Evolutionary conservation across 2,329 filamentous ascomycete genomes (phyloP).

Genomic region (Metarhizium album): DNA sequence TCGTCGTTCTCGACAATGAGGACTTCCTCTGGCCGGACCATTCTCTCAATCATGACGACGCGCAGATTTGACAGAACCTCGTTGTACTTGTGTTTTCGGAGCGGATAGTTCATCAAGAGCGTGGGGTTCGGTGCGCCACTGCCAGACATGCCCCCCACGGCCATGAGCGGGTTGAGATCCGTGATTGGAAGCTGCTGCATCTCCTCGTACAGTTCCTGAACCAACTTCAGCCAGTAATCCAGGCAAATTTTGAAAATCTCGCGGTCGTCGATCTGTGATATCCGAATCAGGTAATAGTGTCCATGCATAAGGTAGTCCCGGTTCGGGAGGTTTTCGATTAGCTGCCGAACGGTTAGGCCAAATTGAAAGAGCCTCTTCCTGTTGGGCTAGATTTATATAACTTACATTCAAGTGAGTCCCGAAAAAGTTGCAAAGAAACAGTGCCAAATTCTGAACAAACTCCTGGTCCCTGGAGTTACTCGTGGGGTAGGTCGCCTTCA

Average conservation of each 20-base stretch:
- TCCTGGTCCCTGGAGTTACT: constrained; percentile 94
- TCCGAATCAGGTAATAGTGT: constrained; percentile 95
- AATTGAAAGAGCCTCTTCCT: constrained; percentile 3
- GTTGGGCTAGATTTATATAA: neutral
- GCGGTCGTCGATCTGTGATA: constrained; percentile 96
- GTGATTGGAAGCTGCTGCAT: constrained; percentile 94
- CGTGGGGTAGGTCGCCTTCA: constrained; percentile 81
- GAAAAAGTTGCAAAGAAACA: constrained; percentile 97
- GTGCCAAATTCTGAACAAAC: constrained; percentile 90
- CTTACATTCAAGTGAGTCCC: constrained; percentile 76
- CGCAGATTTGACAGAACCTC: constrained; percentile 89
- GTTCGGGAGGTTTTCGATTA: constrained; percentile 94
- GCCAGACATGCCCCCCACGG: constrained; percentile 62
- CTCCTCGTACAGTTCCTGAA: constrained; percentile 96
- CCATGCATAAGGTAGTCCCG: constrained; percentile 89
- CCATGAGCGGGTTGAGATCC: constrained; percentile 81
- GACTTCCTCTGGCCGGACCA: constrained; percentile 96
- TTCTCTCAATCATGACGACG: constrained; percentile 99
- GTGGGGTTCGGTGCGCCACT: constrained; percentile 77
- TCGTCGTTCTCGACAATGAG: constrained; percentile 99
- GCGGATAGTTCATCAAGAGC: constrained; percentile 78
- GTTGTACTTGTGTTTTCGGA: constrained; percentile 96
- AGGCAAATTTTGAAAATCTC: constrained; percentile 99
- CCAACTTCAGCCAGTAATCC: constrained; percentile 98
- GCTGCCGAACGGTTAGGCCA: constrained; percentile 31